Evolutionary conservation across 177 flowering plant species (phyloP), one percentile per base, ranked within the genome.

Genomic region (Vitis hybrid): DNA sequence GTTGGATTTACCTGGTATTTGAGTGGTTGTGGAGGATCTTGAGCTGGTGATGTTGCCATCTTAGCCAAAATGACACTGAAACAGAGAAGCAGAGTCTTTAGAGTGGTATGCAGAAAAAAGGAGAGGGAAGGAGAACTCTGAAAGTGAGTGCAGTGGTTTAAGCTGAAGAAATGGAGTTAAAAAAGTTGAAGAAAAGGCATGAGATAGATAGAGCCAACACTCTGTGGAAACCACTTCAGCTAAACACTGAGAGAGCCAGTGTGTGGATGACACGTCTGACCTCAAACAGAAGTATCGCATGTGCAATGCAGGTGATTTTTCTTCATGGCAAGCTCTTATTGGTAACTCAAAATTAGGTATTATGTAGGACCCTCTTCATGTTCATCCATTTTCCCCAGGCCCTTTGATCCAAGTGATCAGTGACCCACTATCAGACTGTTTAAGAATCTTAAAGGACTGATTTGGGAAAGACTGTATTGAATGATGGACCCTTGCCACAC

Each of bases 31-130:
- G 70, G 65, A 61, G 75, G 56, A 50, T 65, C 79, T 19, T 73
- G 76, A 18, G 66, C 61, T 59, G 81, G 59, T 65, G 76, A 66
- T 14, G 68, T 60, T 26, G 78, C 79, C 83, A 80, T 80, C 72
- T 48, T 52, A 34, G 12, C 45, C 6, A 39, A 4, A 7, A 39
- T 39, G 45, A 39, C 45, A 39, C 45, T 39, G 8, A 39, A 39
- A 39, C 7, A 39, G 45, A 39, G 45, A 39, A 39, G 45, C 45
- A 39, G 45, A 39, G 45, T 39, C 45, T 39, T 5, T 39, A 66
- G 45, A 31, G 55, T 49, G 20, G 64, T 57, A 65, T 55, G 50
- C 72, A 63, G 56, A 16, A 69, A 50, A 48, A 10, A 18, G 3
- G 67, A 66, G 34, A 11, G 51, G 3, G 7, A 26, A 51, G 12